Evolutionary conservation across 108 stramenopile genomes (phyloP), one percentile per base, ranked within the genome.

Genomic region (Skeletonema tropicum): DNA sequence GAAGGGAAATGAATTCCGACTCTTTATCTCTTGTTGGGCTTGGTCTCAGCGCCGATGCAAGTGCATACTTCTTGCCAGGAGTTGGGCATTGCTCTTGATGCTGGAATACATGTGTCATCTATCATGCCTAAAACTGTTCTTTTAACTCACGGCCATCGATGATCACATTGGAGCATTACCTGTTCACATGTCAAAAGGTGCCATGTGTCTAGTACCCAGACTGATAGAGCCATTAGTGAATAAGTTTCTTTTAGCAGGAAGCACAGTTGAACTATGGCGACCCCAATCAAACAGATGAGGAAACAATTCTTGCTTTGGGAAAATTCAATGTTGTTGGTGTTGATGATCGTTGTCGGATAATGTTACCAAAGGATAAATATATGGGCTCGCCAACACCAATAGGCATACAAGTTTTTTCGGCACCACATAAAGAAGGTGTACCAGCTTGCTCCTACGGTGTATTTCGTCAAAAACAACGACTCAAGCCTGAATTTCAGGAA

Each of bases 161-260:
- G 87, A 88, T 60, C 87, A 88, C 46, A 88, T 83, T 57, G 85
- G 70, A 52, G 87, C 87, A 5, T 63, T 88, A 35, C 87, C 87
- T 7, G 72, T 77, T 2, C 85, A 83, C 66, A 79, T 79, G 6
- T 62, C 49, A 6, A 55, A 58, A 25, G 73, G 66, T 29, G 70
- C 84, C 0, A 61, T 62, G 23, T 33, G 83, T 8, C 36, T 86
- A 23, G 73, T 70, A 0, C 87, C 87, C 15, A n/a, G 70, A 21
- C 49, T 70, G 15, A 75, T 88, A 33, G 49, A 64, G 23, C 49
- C 35, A 13, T 71, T 85, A 36, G 85, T 88, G 9, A 46, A 70
- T 9, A 66, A 58, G 1, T 88, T 86, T 61, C 57, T 88, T 6
- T 21, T 55, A 8, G 82, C 87, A 30, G 87, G 87, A 88, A 45